These are phyloP conservation scores for Paramecium primaurelia DNA, from an alignment of 73 alveolate species.

Conservation along the genomic window DNA sequence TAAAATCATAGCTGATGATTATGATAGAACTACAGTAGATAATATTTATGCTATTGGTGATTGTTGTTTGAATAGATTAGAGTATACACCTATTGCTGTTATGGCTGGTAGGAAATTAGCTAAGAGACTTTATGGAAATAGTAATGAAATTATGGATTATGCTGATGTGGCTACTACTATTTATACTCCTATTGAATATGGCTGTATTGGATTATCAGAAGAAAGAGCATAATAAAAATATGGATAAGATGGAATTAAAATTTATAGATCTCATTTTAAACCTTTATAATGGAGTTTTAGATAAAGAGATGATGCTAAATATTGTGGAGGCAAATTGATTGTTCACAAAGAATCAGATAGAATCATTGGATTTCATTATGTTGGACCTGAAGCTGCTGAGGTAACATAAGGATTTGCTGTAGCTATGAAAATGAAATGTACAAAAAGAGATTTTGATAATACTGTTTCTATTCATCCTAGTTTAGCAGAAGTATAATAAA, in stretches of 20 bases:
- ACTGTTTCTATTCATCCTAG: constrained; percentile 99
- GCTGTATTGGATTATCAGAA: constrained; percentile 89
- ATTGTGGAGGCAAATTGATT: constrained; percentile 83
- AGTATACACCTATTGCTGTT: constrained; percentile 96
- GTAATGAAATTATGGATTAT: constrained; percentile 82
- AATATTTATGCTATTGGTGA: constrained; percentile 95
- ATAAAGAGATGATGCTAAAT: constrained; percentile 70
- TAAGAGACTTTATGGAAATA: constrained; percentile 84
- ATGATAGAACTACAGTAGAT: constrained; percentile 77
- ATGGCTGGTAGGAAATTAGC: constrained; percentile 94
- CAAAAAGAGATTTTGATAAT: constrained; percentile 86
- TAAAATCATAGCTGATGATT: constrained; percentile 79
- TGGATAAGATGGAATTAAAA: constrained; percentile 81
- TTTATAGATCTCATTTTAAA: constrained; percentile 86
- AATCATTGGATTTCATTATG: constrained; percentile 96
- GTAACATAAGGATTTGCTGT: constrained; percentile 96
- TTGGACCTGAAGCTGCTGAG: constrained; percentile 99
- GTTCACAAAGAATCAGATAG: constrained; percentile 74
- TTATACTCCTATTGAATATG: constrained; percentile 97
- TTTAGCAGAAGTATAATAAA: constrained; percentile 88
- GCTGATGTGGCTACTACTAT: constrained; percentile 97
- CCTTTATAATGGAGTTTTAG: constrained; percentile 95
- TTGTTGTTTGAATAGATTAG: constrained; percentile 88
- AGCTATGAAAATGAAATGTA: constrained; percentile 96
- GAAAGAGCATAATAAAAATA: constrained; percentile 83